phyloP scores from a whole-genome alignment of 177 flowering plant species.

The Telopea speciosissima region DNA sequence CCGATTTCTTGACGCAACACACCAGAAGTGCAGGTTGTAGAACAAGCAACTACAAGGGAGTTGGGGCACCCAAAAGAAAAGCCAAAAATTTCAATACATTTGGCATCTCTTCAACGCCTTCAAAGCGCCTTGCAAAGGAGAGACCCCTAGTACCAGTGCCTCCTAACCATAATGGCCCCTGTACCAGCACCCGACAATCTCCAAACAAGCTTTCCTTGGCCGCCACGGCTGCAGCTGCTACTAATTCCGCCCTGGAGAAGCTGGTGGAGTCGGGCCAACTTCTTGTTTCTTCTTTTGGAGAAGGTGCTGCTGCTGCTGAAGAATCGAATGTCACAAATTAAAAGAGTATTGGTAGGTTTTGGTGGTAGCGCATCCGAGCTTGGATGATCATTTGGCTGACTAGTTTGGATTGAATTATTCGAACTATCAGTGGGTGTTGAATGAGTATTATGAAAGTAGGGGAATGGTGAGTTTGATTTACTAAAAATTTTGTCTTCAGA shows the following conservation, averaged over 20 bases:
- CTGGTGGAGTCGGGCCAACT: slow-evolving; percentile 10
- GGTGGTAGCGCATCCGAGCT: too few species aligned
- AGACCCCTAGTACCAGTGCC: slow-evolving; percentile 29
- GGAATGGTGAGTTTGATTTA: too few species aligned
- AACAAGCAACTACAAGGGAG: slow-evolving; percentile 48
- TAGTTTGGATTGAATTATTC: too few species aligned
- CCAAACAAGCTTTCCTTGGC: slow-evolving; percentile 35
- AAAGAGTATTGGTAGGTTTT: slow-evolving; percentile 24
- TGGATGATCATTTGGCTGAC: too few species aligned
- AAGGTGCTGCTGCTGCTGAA: slow-evolving; percentile 19
- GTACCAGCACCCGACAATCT: slow-evolving; percentile 74
- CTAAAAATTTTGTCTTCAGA: too few species aligned
- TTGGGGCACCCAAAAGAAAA: slow-evolving; percentile 57
- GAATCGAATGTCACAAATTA: slow-evolving; percentile 14
- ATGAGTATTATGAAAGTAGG: too few species aligned
- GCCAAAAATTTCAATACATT: slow-evolving; percentile 29
- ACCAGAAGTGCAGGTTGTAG: slow-evolving; percentile 8
- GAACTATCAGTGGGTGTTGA: too few species aligned
- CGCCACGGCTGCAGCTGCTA: slow-evolving; percentile 26
- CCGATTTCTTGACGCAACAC: too few species aligned
- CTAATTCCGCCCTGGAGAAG: slow-evolving; percentile 15
- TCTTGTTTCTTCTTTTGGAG: slow-evolving; percentile 14
- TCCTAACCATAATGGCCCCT: slow-evolving; percentile 73
- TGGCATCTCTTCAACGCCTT: slow-evolving; percentile 32
- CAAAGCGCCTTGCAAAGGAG: slow-evolving; percentile 69